Percentiles rank a stretch among this genome's conserved stretches.
These are phyloP conservation scores for Populus nigra DNA, from an alignment of 345 rosid species.

Conservation along the genomic window DNA sequence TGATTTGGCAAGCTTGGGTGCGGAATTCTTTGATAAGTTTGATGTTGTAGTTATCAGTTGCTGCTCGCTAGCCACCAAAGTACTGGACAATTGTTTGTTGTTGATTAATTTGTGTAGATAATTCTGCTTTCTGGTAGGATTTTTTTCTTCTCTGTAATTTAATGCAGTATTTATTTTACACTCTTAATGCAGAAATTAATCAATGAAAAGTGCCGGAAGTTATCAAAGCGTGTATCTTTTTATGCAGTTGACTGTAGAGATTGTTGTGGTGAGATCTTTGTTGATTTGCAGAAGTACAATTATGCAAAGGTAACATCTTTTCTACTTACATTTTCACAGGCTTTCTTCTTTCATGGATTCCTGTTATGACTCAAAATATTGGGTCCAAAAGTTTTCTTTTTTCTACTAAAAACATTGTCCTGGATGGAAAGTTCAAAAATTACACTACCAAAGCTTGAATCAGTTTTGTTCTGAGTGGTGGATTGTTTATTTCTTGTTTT, in stretches of 20 bases:
- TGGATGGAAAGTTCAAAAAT: not conserved
- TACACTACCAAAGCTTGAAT: not conserved
- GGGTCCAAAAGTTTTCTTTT: not conserved
- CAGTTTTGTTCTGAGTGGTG: not conserved
- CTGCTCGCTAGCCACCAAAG: constrained; percentile 59
- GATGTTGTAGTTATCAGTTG: constrained; percentile 75
- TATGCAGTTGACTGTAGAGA: constrained; percentile 81
- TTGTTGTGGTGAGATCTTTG: constrained; percentile 86
- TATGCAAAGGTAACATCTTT: constrained; percentile 45
- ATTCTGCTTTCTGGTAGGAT: not conserved
- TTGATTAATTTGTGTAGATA: not conserved
- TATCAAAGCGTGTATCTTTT: constrained; percentile 70
- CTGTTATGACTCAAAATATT: not conserved
- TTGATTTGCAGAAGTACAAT: constrained; percentile 69
- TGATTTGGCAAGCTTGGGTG: constrained; percentile 56
- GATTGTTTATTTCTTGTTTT: not conserved
- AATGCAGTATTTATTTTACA: not conserved
- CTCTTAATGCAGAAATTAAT: constrained; percentile 53
- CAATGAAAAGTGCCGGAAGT: constrained; percentile 73
- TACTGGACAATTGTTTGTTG: constrained; percentile 21
- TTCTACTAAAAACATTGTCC: not conserved
- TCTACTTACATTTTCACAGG: not conserved
- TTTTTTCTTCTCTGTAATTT: constrained; percentile 1
- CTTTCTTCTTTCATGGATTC: not conserved
- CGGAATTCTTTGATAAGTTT: constrained; percentile 64